Conservation (phyloP, 176 grass and related monocot genomes). For the Eremochloa ophiuroides region DNA sequence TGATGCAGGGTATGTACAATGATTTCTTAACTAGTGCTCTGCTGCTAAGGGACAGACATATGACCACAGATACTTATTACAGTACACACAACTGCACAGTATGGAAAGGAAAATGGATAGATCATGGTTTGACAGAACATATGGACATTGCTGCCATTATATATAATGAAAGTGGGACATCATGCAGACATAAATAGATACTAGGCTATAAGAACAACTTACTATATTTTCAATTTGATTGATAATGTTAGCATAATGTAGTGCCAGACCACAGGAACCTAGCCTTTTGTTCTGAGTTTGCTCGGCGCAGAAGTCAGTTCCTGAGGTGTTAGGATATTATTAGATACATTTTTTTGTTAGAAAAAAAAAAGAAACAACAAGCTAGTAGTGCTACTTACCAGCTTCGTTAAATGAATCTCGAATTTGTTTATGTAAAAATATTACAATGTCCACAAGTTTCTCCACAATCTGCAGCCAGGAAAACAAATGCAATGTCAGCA, state of each 20-base stretch:
- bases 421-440: slow-evolving; percentile 74
- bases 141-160: background rate
- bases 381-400: slow-evolving; percentile 23
- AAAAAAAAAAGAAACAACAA: background rate
- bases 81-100: background rate
- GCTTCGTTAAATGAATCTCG: slow-evolving; percentile 53
- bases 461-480: slow-evolving; percentile 71
- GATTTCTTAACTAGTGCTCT: background rate
- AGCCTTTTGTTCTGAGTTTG: slow-evolving; percentile 53
- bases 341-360: background rate
- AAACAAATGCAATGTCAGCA: slow-evolving; percentile 13
- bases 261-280: slow-evolving; percentile 73
- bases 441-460: slow-evolving; percentile 86
- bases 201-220: slow-evolving; percentile 42
- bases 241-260: slow-evolving; percentile 98
- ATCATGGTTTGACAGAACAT: background rate
- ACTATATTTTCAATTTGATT: slow-evolving; percentile 98
- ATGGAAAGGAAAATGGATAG: background rate
- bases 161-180: background rate
- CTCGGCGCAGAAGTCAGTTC: slow-evolving; percentile 18
- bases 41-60: background rate
- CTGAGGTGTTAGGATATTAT: slow-evolving; percentile 26
- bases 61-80: background rate
- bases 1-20: background rate
- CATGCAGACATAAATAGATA: background rate